These are phyloP conservation scores for Ceratocystis albifundus DNA, from an alignment of 2,329 filamentous ascomycete genomes.

Conservation along the genomic window DNA sequence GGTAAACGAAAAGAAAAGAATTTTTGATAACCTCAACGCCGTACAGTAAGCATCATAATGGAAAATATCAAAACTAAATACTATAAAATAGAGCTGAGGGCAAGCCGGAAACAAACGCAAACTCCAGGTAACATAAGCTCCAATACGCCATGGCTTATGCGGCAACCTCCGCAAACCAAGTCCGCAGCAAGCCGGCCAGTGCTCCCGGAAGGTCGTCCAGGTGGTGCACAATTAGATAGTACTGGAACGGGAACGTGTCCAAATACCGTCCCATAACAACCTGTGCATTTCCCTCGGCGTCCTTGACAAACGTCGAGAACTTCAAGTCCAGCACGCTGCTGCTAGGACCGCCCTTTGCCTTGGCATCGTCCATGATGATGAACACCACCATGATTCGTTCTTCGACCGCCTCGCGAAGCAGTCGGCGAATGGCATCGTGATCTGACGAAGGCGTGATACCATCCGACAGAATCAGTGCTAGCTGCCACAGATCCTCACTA, in stretches of 20 bases:
- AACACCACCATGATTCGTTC: constrained; percentile 98
- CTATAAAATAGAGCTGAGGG: no score
- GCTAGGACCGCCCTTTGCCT: background rate
- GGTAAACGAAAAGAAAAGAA: background rate
- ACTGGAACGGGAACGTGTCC: constrained; percentile 92
- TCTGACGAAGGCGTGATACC: constrained; percentile 74
- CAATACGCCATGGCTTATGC: constrained; percentile 27
- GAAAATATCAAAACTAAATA: background rate
- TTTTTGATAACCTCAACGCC: constrained; percentile 10
- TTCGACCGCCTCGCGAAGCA: constrained; percentile 79
- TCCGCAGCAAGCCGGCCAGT: constrained; percentile 74
- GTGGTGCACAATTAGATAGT: constrained; percentile 89
- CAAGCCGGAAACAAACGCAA: no score
- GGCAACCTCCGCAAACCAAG: constrained; percentile 78
- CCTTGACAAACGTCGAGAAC: constrained; percentile 68
- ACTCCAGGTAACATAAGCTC: background rate
- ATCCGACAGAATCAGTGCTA: constrained; percentile 86
- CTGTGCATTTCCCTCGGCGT: constrained; percentile 48
- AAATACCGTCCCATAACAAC: constrained; percentile 83
- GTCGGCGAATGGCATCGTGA: constrained; percentile 67
- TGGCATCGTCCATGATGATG: constrained; percentile 71
- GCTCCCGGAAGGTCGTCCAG: constrained; percentile 83
- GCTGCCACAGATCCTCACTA: constrained; percentile 75
- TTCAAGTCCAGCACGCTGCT: constrained; percentile 76
- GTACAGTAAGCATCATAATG: background rate